Percentiles rank a stretch among this genome's conserved stretches.
These are phyloP conservation scores for Populus ilicifolia DNA, from an alignment of 345 rosid genomes.

Conservation along the genomic window DNA sequence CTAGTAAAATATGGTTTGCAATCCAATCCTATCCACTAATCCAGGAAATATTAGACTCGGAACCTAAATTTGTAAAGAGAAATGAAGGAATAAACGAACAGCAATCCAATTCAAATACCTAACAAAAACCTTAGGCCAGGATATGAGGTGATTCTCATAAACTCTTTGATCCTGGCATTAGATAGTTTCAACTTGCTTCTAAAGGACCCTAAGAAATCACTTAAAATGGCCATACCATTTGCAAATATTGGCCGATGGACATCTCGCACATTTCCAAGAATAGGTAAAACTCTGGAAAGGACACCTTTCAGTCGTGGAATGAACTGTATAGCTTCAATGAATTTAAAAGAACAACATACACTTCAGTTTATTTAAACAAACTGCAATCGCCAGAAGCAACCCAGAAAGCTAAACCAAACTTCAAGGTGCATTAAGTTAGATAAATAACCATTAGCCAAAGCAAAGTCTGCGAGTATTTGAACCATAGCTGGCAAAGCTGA, in stretches of 20 bases:
- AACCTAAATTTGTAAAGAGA: neutral
- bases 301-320: conserved; percentile 87
- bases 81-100: neutral
- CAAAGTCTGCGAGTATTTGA: conserved; percentile 95
- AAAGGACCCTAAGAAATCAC: no score
- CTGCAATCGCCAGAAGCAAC: conserved; percentile 10
- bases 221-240: conserved; percentile 50
- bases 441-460: conserved; percentile 82
- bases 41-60: neutral
- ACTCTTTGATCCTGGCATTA: no score
- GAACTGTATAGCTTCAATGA: conserved; percentile 84
- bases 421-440: conserved; percentile 23
- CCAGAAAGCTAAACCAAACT: conserved; percentile 8
- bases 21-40: neutral
- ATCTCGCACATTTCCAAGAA: conserved; percentile 91
- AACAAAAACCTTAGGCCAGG: neutral
- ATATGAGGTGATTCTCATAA: no score
- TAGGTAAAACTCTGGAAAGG: conserved; percentile 76
- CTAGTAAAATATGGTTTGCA: no score
- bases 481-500: conserved; percentile 87
- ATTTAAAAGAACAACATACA: conserved; percentile 18
- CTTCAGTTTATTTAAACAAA: conserved; percentile 34
- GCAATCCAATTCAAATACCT: conserved; percentile 3
- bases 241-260: conserved; percentile 86
- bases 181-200: no score